Percentiles rank a stretch among this genome's conserved stretches.
These are phyloP conservation scores for Platanus orientalis DNA, from an alignment of 164 flowering plant species.

Conservation along the genomic window DNA sequence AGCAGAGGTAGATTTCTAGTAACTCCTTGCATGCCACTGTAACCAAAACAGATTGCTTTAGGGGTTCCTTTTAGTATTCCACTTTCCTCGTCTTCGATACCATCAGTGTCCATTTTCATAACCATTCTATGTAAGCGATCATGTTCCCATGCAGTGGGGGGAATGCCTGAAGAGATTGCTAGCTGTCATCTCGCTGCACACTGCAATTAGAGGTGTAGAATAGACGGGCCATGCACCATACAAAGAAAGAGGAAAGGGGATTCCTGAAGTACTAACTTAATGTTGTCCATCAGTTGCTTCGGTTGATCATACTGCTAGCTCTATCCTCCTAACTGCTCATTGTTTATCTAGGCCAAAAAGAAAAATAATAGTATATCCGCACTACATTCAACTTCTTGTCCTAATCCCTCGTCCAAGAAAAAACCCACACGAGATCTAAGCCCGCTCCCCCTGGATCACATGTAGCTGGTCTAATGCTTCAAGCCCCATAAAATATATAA, in stretches of 20 bases:
- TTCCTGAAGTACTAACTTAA: background rate
- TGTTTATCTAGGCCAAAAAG: background rate
- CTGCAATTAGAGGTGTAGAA: background rate
- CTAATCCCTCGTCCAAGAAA: background rate
- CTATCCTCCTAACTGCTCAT: background rate
- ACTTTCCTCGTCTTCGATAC: background rate
- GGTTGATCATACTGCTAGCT: background rate
- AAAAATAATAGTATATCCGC: background rate
- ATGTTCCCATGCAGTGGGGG: background rate
- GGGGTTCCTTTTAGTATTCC: background rate
- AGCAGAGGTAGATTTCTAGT: slow-evolving; percentile 10
- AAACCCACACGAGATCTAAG: background rate
- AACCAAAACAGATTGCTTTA: background rate
- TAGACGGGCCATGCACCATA: background rate
- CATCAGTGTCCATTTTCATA: too few relatives aligned
- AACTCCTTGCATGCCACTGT: background rate
- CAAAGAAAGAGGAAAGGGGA: background rate
- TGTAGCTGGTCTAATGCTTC: background rate
- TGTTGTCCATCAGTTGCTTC: background rate
- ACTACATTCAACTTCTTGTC: background rate
- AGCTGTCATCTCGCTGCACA: background rate
- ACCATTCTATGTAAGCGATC: too few relatives aligned
- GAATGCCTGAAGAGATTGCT: background rate
- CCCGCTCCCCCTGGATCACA: background rate
- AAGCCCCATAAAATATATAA: background rate